Conservation (phyloP, 345 rosid species). For the Lepidium sativum region DNA sequence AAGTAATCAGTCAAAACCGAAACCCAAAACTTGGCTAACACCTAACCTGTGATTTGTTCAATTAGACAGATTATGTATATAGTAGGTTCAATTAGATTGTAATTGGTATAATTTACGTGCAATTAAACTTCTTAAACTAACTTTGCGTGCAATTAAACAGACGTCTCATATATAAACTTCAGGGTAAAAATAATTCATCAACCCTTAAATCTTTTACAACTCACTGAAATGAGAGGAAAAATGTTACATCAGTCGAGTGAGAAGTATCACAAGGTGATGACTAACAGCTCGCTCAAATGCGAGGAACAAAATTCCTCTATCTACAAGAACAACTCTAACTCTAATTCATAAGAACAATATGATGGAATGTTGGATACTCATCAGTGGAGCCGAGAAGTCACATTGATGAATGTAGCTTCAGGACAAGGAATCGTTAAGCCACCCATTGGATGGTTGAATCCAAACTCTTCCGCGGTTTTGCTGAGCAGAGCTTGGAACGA, state of each 20-base stretch:
- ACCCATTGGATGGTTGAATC: conserved; percentile 44
- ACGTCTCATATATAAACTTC: too few relatives aligned
- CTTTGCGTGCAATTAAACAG: too few relatives aligned
- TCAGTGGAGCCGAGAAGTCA: conserved; percentile 31
- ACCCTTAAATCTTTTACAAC: neutral
- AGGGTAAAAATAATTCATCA: too few relatives aligned
- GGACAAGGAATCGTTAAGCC: conserved; percentile 50
- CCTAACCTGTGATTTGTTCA: too few relatives aligned
- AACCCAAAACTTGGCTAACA: too few relatives aligned
- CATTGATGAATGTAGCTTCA: conserved; percentile 33
- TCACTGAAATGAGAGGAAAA: neutral
- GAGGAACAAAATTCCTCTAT: neutral
- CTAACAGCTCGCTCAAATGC: neutral
- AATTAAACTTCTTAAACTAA: too few relatives aligned
- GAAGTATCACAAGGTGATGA: neutral
- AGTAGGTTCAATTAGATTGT: too few relatives aligned
- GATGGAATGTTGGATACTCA: conserved; percentile 8
- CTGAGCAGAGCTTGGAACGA: conserved; percentile 37
- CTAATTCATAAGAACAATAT: neutral
- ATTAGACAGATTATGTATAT: too few relatives aligned
- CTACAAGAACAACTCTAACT: neutral
- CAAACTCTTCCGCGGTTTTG: conserved; percentile 47
- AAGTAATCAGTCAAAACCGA: too few relatives aligned
- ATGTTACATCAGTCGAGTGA: neutral
- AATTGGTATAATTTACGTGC: too few relatives aligned